These are phyloP conservation scores for Postia placenta DNA, from an alignment of 768 basidiomycete species.

Conservation along the genomic window DNA sequence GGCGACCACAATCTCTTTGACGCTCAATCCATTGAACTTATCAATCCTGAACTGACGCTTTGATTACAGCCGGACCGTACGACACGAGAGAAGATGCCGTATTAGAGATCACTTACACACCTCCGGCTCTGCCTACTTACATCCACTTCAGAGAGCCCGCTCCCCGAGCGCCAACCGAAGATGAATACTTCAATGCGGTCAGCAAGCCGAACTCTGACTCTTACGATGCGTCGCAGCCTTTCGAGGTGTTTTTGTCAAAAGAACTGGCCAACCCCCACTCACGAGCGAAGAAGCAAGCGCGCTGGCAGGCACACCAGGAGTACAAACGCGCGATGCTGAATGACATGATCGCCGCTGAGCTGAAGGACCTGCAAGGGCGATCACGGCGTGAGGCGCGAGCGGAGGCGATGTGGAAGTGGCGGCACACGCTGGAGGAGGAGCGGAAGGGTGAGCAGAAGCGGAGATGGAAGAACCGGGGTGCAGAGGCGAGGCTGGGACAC, in stretches of 20 bases:
- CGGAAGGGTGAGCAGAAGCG: constrained; percentile 56
- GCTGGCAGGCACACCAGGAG: constrained; percentile 58
- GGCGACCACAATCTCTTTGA: too few species aligned
- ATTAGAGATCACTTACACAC: constrained; percentile 62
- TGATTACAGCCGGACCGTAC: constrained; percentile 43
- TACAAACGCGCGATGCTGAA: constrained; percentile 45
- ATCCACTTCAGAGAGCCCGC: constrained; percentile 15
- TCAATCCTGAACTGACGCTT: constrained; percentile 1
- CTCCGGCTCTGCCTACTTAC: constrained; percentile 41
- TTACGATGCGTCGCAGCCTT: constrained; percentile 47
- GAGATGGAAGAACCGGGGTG: constrained; percentile 38
- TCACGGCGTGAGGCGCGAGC: constrained; percentile 56
- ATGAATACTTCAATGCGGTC: constrained; percentile 49
- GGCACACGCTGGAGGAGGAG: constrained; percentile 50
- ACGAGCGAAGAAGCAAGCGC: constrained; percentile 72
- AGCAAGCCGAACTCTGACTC: constrained; percentile 34
- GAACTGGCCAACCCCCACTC: constrained; percentile 82
- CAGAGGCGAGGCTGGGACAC: constrained; percentile 19
- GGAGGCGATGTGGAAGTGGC: constrained; percentile 74
- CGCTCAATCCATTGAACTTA: too few species aligned
- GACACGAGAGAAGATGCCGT: constrained; percentile 63
- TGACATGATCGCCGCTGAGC: constrained; percentile 40
- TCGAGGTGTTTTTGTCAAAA: constrained; percentile 58
- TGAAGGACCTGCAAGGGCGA: constrained; percentile 54
- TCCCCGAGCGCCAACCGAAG: constrained; percentile 31